These are phyloP conservation scores for Solanum pinnatisectum DNA, from an alignment of 257 asterid species.

Conservation along the genomic window DNA sequence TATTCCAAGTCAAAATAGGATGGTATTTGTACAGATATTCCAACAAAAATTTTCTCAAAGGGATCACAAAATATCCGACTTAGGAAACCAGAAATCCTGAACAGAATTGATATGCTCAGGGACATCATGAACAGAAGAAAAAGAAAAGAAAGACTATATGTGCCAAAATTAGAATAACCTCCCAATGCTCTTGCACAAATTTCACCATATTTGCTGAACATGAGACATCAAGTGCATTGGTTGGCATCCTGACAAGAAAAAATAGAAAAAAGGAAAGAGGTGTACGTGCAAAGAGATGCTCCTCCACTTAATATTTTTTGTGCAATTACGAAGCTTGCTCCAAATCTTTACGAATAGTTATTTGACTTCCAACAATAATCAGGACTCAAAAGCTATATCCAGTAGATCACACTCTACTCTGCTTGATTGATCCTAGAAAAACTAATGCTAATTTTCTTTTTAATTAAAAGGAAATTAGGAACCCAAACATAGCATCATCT, in stretches of 20 bases:
- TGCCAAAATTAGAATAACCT: not conserved
- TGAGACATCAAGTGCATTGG: not conserved
- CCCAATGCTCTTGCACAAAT: not conserved
- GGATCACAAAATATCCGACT: not conserved
- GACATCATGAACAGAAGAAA: not conserved
- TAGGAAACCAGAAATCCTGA: not conserved
- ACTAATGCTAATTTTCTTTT: not conserved
- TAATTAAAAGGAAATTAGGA: not conserved
- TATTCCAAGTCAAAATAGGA: not conserved
- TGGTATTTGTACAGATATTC: not conserved
- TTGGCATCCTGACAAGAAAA: not conserved
- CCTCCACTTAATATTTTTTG: not conserved
- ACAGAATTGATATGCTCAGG: not conserved
- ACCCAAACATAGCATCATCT: not conserved
- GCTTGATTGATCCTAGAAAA: not conserved
- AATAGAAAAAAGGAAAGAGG: not conserved
- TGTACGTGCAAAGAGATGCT: not conserved
- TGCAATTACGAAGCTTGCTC: not conserved
- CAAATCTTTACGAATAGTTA: not conserved
- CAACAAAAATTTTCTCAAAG: not conserved
- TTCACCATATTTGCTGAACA: not conserved
- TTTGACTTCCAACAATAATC: not conserved
- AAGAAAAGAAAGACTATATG: not conserved
- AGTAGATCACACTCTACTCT: not conserved
- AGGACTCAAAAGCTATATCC: not conserved